Evolutionary conservation across 2,329 filamentous ascomycete genomes (phyloP).

Genomic region (Dactylonectria estremocensis): DNA sequence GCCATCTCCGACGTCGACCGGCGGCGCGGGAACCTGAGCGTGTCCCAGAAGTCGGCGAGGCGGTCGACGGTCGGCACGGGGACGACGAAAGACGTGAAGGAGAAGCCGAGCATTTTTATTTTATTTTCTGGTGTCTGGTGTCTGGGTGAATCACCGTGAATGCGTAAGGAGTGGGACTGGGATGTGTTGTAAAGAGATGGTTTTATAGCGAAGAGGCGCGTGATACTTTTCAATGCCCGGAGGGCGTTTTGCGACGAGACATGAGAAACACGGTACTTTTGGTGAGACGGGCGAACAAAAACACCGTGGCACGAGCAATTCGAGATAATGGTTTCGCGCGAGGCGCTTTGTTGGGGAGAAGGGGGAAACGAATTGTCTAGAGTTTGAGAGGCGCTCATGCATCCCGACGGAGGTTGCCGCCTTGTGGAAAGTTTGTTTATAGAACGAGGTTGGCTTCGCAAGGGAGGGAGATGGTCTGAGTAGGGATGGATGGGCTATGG

Average conservation of each 20-base stretch:
- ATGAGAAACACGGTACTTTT: too few relatives aligned
- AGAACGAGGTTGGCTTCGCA: background rate
- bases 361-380: background rate
- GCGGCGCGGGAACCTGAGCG: conserved; percentile 37
- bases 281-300: too few relatives aligned
- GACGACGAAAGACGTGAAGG: conserved; percentile 36
- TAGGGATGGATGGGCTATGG: too few relatives aligned
- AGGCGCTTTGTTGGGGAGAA: background rate
- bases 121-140: conserved; percentile 2
- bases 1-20: conserved; percentile 35
- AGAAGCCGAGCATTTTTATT: conserved; percentile 43
- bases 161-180: too few relatives aligned
- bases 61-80: conserved; percentile 32
- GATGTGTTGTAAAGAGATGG: background rate
- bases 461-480: background rate
- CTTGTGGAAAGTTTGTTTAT: background rate
- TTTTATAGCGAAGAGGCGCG: too few relatives aligned
- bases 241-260: too few relatives aligned
- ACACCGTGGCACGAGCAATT: too few relatives aligned
- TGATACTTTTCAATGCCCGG: too few relatives aligned
- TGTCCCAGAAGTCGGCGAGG: conserved; percentile 32
- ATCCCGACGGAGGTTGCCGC: conserved; percentile 13
- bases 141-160: background rate
- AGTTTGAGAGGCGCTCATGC: background rate
- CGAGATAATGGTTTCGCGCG: too few relatives aligned